These are phyloP conservation scores for Podospora tetraspora DNA, from an alignment of 495 filamentous ascomycete genomes.

Conservation along the genomic window DNA sequence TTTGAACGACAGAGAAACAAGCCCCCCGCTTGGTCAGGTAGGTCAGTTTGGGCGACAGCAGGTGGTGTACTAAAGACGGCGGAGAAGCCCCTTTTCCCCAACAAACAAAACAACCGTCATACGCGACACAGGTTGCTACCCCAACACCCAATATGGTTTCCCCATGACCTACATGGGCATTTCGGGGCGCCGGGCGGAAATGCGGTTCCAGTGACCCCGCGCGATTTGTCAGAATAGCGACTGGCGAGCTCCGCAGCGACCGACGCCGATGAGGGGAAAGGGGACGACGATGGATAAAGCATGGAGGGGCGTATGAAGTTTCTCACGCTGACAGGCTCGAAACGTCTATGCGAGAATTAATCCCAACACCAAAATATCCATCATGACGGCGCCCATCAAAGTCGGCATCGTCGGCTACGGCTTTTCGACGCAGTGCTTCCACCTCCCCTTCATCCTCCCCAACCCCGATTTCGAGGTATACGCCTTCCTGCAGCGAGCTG, in stretches of 20 bases:
- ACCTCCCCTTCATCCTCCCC: slow-evolving; percentile 63
- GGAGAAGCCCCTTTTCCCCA: background rate
- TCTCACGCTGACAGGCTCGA: background rate
- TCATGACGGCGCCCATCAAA: slow-evolving; percentile 24
- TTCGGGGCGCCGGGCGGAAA: background rate
- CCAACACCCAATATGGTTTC: background rate
- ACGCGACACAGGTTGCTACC: background rate
- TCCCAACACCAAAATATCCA: background rate
- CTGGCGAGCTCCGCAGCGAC: background rate
- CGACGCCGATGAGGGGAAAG: background rate
- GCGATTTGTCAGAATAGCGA: background rate
- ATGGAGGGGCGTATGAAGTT: background rate
- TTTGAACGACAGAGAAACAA: too few species aligned
- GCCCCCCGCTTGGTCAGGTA: too few species aligned
- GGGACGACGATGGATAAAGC: background rate
- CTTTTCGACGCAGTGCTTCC: slow-evolving; percentile 67
- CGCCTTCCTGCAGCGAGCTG: slow-evolving; percentile 36
- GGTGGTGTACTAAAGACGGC: background rate
- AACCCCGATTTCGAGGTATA: slow-evolving; percentile 57
- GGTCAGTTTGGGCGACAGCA: background rate
- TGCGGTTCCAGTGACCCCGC: background rate
- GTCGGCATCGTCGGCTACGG: slow-evolving; percentile 40
- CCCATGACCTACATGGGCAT: background rate
- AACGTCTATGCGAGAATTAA: background rate
- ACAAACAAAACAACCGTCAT: background rate